Evolutionary conservation across 768 basidiomycete genomes (phyloP).

Genomic region (Lepiota subincarnata): DNA sequence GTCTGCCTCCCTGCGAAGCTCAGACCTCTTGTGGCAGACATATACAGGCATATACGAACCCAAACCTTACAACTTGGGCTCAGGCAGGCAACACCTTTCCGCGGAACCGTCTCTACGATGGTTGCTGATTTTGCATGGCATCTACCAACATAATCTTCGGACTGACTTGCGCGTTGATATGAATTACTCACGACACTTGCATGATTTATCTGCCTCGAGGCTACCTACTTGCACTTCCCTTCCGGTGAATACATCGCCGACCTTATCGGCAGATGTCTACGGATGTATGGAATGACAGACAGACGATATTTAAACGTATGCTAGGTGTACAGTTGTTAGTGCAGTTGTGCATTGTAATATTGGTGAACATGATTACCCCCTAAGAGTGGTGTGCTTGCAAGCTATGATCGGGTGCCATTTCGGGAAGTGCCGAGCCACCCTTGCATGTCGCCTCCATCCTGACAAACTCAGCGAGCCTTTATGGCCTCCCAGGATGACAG

Average conservation of each 20-base stretch:
- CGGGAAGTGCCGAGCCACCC: constrained; percentile 12
- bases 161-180: neutral
- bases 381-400: neutral
- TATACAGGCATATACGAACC: constrained; percentile 59
- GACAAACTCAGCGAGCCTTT: neutral
- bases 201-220: constrained; percentile 8
- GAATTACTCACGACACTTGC: constrained; percentile 4
- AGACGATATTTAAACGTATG: neutral
- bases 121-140: constrained; percentile 27
- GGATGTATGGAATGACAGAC: neutral
- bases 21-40: constrained; percentile 28
- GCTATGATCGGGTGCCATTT: constrained; percentile 4
- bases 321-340: constrained; percentile 6
- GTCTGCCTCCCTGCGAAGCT: neutral
- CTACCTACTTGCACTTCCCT: neutral
- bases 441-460: constrained; percentile 15
- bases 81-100: constrained; percentile 75
- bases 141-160: neutral
- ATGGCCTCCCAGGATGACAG: constrained; percentile 12
- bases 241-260: neutral
- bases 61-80: constrained; percentile 85
- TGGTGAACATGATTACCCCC: neutral
- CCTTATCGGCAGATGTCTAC: neutral
- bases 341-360: constrained; percentile 5
- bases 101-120: constrained; percentile 49